These are phyloP conservation scores for Suillus clintonianus DNA, from an alignment of 768 basidiomycete species.

Conservation along the genomic window DNA sequence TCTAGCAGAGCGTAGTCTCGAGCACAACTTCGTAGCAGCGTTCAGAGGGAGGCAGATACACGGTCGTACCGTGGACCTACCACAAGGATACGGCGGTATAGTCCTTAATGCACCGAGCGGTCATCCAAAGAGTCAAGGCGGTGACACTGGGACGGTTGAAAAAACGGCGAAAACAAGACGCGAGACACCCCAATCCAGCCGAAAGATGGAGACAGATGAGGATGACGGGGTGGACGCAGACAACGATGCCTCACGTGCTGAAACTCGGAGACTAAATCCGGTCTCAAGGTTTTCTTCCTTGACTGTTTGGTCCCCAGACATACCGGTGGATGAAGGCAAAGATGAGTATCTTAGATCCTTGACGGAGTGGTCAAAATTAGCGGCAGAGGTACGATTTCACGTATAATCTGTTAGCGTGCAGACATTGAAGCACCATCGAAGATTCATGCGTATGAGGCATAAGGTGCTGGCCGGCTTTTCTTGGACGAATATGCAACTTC, in stretches of 20 bases:
- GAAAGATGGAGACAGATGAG: constrained; percentile 29
- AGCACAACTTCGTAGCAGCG: constrained; percentile 50
- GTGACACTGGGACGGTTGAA: constrained; percentile 8
- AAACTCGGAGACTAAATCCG: constrained; percentile 43
- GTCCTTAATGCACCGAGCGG: constrained; percentile 45
- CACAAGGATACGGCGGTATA: constrained; percentile 67
- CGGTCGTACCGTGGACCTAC: constrained; percentile 61
- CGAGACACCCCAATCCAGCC: constrained; percentile 21
- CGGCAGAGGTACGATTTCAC: constrained; percentile 53
- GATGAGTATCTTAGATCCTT: constrained; percentile 75
- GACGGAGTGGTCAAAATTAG: constrained; percentile 69
- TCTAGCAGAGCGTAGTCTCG: background rate
- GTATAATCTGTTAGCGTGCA: background rate
- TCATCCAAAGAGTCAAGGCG: constrained; percentile 18
- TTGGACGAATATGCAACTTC: background rate
- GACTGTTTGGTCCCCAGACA: constrained; percentile 77
- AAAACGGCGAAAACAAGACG: constrained; percentile 8
- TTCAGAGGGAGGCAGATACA: constrained; percentile 80
- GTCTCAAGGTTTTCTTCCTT: constrained; percentile 63
- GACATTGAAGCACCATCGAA: background rate
- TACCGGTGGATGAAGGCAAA: constrained; percentile 62
- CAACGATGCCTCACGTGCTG: constrained; percentile 17
- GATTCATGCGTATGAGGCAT: background rate
- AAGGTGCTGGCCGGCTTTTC: background rate
- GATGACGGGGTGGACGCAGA: constrained; percentile 26